Evolutionary conservation across 129 eudicot species (phyloP), one percentile per base, ranked within the genome.

Genomic region (Gnaphalium uliginosum): DNA sequence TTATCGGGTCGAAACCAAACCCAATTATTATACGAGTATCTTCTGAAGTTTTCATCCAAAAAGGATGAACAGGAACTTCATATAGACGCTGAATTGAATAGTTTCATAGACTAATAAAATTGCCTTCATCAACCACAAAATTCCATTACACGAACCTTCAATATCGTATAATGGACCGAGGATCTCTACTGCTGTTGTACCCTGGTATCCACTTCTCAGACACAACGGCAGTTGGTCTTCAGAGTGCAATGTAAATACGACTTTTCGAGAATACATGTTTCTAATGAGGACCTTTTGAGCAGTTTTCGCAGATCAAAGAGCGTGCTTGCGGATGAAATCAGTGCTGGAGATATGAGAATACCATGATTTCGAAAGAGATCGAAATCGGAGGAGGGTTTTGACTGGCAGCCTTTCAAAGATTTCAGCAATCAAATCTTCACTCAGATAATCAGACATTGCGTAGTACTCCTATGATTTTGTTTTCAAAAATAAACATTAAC

Each of bases 361-460:
- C 69, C 69, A 77, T n/a, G 88, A 81, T 81, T 81, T 84, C 11
- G 78, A 84, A 18, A 84, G 80, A 26, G 77, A 76, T 48, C 74
- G 43, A 60, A 81, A 84, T 10, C 78, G 74, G 33, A 84, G 78
- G 27, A 84, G 68, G n/a, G 85, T 67, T 69, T 81, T 72, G n/a
- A 62, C 11, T 1, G 84, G 82, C 4, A 13, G 37, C 10, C 6
- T 59, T 62, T 7, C 67, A 62, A 62, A n/a, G 39, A 39, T 21
- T 35, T 22, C 39, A 6, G 39, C 39, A 33, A 33, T 33, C 39
- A 33, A 5, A 6, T 33, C 39, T 33, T 33, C 39, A 33, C 39
- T 33, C 4, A 33, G 1, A 33, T 33, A 33, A 33, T 33, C 39
- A 33, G 39, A 33, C 39, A 33, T 33, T 6, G 8, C 4, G 39